These are phyloP conservation scores for Colletotrichum camelliae DNA, from an alignment of 2,329 filamentous ascomycete genomes.

Conservation along the genomic window DNA sequence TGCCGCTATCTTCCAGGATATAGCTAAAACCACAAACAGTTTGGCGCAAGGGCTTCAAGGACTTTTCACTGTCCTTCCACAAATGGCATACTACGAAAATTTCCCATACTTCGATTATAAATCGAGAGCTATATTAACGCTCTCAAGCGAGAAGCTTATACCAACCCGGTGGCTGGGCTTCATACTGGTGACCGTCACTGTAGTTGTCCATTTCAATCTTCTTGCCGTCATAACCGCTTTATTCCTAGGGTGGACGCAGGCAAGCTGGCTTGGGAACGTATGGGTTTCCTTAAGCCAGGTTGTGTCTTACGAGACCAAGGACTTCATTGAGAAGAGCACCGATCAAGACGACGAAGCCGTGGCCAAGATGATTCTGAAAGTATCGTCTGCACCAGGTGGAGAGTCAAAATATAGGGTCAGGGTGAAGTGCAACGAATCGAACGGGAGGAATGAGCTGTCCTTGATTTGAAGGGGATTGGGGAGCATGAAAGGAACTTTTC, in stretches of 20 bases:
- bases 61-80: no score
- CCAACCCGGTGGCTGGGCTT: not conserved
- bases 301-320: not conserved
- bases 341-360: not conserved
- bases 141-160: no score
- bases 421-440: fast-evolving
- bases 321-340: fast-evolving
- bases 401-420: not conserved
- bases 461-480: not conserved
- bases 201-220: not conserved
- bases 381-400: no score
- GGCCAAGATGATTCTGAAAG: not conserved
- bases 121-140: no score
- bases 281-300: not conserved
- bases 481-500: no score
- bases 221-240: fast-evolving
- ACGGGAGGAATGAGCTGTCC: not conserved
- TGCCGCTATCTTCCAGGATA: no score
- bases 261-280: not conserved
- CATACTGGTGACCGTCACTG: fast-evolving
- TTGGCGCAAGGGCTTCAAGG: no score
- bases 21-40: no score
- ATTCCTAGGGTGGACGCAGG: not conserved
- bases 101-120: no score
- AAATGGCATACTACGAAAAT: no score